Conservation (phyloP, 1,139 yeast species). For the Pichia sp. region DNA sequence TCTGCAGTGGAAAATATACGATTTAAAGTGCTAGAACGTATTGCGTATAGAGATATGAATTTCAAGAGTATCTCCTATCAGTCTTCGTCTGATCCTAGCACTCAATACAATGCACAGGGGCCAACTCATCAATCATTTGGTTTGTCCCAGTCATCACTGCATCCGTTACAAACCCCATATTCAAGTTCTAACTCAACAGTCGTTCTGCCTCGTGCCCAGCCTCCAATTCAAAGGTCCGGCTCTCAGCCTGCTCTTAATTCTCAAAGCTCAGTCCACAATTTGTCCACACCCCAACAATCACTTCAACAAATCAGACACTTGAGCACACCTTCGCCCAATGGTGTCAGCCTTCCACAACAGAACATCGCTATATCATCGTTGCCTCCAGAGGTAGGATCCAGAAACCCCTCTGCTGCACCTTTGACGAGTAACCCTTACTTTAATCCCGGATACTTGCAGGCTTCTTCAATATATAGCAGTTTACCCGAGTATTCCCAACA, state of each 20-base stretch:
- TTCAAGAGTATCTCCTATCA: constrained; percentile 21
- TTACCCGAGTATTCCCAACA: constrained; percentile 7
- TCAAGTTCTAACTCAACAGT: not conserved
- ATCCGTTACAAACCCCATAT: not conserved
- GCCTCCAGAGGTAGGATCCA: not conserved
- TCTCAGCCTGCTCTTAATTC: constrained; percentile 2
- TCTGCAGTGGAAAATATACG: constrained; percentile 5
- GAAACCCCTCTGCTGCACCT: constrained; percentile 14
- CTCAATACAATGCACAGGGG: not conserved
- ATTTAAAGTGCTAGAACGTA: constrained; percentile 28
- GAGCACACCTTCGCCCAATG: constrained; percentile 3
- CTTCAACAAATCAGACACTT: constrained; percentile 3
- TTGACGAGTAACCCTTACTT: constrained; percentile 14
- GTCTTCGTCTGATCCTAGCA: not conserved
- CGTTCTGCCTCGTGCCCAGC: not conserved
- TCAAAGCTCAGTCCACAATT: not conserved
- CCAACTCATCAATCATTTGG: not conserved
- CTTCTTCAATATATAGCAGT: not conserved
- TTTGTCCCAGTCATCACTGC: not conserved
- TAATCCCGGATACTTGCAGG: constrained; percentile 1
- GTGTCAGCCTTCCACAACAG: not conserved
- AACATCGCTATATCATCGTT: not conserved
- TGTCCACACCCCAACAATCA: not conserved
- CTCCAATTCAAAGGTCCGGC: constrained; percentile 1
- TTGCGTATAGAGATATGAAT: constrained; percentile 31